Evolutionary conservation across 2,329 filamentous ascomycete species (phyloP).

Genomic region (Pseudogymnoascus sp.): DNA sequence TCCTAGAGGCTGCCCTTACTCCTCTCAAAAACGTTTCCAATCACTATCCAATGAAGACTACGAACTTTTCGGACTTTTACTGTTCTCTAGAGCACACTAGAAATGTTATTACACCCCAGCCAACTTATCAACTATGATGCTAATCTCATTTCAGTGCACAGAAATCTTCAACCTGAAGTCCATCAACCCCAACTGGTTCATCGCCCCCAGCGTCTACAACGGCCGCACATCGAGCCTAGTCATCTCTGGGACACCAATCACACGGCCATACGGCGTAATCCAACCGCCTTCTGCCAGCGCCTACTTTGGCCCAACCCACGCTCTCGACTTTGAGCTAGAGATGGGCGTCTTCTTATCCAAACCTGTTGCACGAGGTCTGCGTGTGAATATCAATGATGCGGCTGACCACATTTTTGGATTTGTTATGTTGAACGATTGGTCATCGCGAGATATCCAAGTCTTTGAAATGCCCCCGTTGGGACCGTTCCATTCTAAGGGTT

Average conservation of each 20-base stretch:
- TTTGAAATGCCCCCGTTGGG: slow-evolving; percentile 54
- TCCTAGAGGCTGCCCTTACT: background rate
- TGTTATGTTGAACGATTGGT: slow-evolving; percentile 56
- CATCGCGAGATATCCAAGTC: slow-evolving; percentile 51
- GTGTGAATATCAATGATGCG: slow-evolving; percentile 50
- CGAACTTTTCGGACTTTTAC: slow-evolving; percentile 65
- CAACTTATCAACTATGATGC: background rate
- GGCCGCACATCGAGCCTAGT: slow-evolving; percentile 48
- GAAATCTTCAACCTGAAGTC: background rate
- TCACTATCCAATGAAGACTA: slow-evolving; percentile 59
- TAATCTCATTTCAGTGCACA: background rate
- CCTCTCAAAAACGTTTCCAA: slow-evolving; percentile 41
- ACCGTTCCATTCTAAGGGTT: slow-evolving; percentile 53
- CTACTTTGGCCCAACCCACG: slow-evolving; percentile 4
- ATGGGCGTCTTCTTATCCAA: slow-evolving; percentile 24
- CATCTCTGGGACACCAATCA: slow-evolving; percentile 39
- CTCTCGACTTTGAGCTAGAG: slow-evolving; percentile 29
- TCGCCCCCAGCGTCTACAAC: slow-evolving; percentile 41
- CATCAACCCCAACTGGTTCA: background rate
- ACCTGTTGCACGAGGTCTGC: slow-evolving; percentile 47
- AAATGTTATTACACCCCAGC: slow-evolving; percentile 7
- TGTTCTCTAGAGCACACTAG: slow-evolving; percentile 11
- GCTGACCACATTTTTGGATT: slow-evolving; percentile 54
- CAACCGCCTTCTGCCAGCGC: slow-evolving; percentile 37
- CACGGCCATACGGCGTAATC: slow-evolving; percentile 40